phyloP scores from a whole-genome alignment of 2,329 filamentous ascomycete genomes.

The Curvularia lunata region DNA sequence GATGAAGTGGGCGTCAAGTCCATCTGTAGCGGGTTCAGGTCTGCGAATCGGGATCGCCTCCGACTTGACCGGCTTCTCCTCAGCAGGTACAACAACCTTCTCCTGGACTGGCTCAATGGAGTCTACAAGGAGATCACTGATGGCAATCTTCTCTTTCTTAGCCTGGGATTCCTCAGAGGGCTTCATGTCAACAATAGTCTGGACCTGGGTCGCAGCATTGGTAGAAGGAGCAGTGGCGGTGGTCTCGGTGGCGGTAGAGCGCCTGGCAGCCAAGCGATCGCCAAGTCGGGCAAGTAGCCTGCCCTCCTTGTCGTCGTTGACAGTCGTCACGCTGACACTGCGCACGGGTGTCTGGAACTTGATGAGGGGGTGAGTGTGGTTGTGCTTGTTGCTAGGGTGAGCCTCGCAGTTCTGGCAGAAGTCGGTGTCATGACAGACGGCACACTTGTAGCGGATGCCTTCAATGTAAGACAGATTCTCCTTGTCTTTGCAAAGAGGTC shows the following conservation, averaged over 20 bases:
- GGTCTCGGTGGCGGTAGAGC: constrained; percentile 61
- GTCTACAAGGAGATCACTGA: constrained; percentile 49
- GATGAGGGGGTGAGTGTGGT: constrained; percentile 94
- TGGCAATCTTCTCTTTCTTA: constrained; percentile 53
- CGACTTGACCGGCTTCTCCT: constrained; percentile 20
- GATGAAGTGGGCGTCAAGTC: constrained; percentile 72
- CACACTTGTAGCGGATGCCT: constrained; percentile 94
- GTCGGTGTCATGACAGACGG: constrained; percentile 91
- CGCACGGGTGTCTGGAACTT: constrained; percentile 95
- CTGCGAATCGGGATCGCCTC: constrained; percentile 19
- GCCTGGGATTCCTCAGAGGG: constrained; percentile 58
- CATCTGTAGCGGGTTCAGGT: constrained; percentile 24
- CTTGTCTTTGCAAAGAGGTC: constrained; percentile 77
- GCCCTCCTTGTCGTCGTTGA: constrained; percentile 75
- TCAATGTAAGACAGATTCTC: constrained; percentile 68
- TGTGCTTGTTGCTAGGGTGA: constrained; percentile 81
- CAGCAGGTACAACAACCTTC: constrained; percentile 37
- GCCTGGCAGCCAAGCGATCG: constrained; percentile 59
- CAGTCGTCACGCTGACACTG: constrained; percentile 83
- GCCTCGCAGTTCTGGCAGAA: constrained; percentile 96
- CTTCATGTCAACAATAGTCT: constrained; percentile 66
- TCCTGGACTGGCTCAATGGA: constrained; percentile 37
- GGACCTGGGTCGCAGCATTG: constrained; percentile 66
- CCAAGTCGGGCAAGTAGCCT: constrained; percentile 73
- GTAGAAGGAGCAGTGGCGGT: constrained; percentile 54